Conservation (phyloP, 2,329 filamentous ascomycete genomes). For the Westerdykella sp. region DNA sequence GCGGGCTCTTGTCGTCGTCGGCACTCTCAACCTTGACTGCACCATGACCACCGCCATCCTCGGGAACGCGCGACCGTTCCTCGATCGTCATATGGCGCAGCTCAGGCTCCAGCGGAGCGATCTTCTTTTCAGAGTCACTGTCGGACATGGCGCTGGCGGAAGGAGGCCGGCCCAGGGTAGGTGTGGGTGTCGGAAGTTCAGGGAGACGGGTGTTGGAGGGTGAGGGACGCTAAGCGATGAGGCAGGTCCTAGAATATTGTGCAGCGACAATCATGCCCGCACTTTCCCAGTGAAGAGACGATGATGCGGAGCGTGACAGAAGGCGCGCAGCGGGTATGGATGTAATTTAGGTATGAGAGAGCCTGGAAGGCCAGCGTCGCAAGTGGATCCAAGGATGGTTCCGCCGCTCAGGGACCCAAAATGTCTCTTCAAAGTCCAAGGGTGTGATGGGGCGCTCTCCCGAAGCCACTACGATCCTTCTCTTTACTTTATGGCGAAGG, state of each 20-base stretch:
- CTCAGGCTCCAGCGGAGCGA: constrained; percentile 38
- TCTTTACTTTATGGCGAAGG: too few species aligned
- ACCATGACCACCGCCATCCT: constrained; percentile 10
- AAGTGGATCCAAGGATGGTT: too few species aligned
- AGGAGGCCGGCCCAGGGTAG: constrained; percentile 12
- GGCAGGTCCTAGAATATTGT: constrained; percentile 14
- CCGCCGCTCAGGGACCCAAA: too few species aligned
- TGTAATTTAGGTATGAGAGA: too few species aligned
- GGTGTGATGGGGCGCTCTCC: too few species aligned
- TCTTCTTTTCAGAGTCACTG: constrained; percentile 29
- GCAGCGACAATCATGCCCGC: constrained; percentile 13
- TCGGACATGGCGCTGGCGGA: constrained; percentile 34
- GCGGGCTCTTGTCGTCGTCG: constrained; percentile 5
- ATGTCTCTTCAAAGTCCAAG: too few species aligned
- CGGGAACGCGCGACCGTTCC: constrained; percentile 28
- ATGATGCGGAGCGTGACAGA: too few species aligned
- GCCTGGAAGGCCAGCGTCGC: too few species aligned
- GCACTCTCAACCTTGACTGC: constrained; percentile 25
- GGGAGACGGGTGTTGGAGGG: constrained; percentile 16
- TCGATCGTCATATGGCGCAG: constrained; percentile 43
- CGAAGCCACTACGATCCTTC: too few species aligned
- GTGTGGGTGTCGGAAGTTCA: constrained; percentile 10
- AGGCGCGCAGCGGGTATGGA: too few species aligned
- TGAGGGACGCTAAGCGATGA: constrained; percentile 26
- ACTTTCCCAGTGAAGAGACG: not conserved